Base-by-base conservation (phyloP, 164 flowering plant species). In the Nelumbo lutea region DNA sequence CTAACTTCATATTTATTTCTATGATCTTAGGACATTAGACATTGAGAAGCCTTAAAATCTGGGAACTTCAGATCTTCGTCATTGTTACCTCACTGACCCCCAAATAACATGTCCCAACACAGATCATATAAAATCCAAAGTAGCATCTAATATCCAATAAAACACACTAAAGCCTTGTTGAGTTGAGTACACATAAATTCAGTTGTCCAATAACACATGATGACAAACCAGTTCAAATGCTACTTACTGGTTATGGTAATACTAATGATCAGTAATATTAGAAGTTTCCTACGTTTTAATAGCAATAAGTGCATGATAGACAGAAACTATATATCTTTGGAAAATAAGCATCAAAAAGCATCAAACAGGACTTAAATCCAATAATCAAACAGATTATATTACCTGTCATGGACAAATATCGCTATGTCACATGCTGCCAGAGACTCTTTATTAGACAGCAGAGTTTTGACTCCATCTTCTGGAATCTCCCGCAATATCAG, bases 401-500 rank as follows among this genome's bases (percentile, higher is more conserved):
- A 96, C 99, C 98, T 89, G 83, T 93, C 95, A 86, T 92, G 82
- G 47, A 90, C 87, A 83, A 96, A 92, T 43, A 96, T 75, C 62
- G 98, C 99, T 38, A 88, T 72, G 65, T 96, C 98, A 73, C 99
- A 92, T 14, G 86, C 84, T 68, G 98, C 91, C 83, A 96, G 81
- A 44, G 90, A 83, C 66, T 93, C 95, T 79, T 83, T 92, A 52
- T 64, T 76, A 14, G 90, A 81, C 47, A 92, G 78, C 59, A 89
- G 69, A 46, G 70, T 82, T 51, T 59, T 74, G 41, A 90, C 86
- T 64, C 78, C 86, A 52, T 86, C 89, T 79, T 85, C 97, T 3
- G 97, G 90, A 60, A 96, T 85, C 79, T 96, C 99, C 65, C 90
- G 80, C 79, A 96, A 59, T n/a, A 96, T 77, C 66, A 96, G 88